Evolutionary conservation across 2,329 filamentous ascomycete species (phyloP), one percentile per base, ranked within the genome.

Genomic region (Fusarium pininemorale): DNA sequence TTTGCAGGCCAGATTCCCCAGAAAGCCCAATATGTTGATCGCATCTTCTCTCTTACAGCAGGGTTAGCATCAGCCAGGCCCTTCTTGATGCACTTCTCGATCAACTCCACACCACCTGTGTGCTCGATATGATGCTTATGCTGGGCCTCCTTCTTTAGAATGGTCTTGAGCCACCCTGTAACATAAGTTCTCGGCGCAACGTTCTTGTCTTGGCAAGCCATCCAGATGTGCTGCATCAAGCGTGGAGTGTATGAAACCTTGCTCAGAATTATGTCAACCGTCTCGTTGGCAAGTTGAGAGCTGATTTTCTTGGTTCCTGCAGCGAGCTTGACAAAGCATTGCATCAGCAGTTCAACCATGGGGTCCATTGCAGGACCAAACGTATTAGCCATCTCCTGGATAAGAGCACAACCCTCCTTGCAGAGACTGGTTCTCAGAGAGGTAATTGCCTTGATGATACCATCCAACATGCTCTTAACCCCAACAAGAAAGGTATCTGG

Each of bases 291-390:
- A 73, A 93, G 92, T 78, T 97, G 92, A 2, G 94, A 94, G 65
- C 90, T 91, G 75, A 99, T 98, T 82, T 97, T 97, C 83, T 99
- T 99, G 54, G 96, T 97, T 30, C 91, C 92, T 15, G 92, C 94
- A 74, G 93, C 95, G 72, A 98, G 89, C 83, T 98, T 98, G 84
- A 98, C 91, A 77, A 98, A 90, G 35, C 90, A 92, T 79, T 98
- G 95, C 83, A 98, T 90, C 28, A 98, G 87, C 57, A 98, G 90
- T 83, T 98, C 96, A 13, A 96, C 92, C 91, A 97, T 93, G 16
- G 92, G 89, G 78, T 98, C 96, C 78, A 98, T 91, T 45, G 88
- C 92, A 4, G 94, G 88, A 1, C 95, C 95, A 51, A 94, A 91
- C 14, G 89, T 90, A 75, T 88, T 89, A 24, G 94, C 94, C 35